Evolutionary conservation across 352 stramenopile species (phyloP).

Genomic region (Plasmopara halstedii): DNA sequence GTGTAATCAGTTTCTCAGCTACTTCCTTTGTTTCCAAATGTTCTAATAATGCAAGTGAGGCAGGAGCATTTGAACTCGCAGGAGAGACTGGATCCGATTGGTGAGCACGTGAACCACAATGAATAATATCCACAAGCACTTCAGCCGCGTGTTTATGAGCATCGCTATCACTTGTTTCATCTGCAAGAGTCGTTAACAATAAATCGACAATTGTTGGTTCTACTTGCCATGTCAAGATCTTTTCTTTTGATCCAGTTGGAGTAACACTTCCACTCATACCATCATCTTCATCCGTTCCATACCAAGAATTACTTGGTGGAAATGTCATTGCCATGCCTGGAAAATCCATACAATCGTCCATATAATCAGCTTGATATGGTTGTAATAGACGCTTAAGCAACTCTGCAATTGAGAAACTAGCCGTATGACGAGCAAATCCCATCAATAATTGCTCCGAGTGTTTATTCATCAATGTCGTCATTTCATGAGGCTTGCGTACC

Average conservation of each 20-base stretch:
- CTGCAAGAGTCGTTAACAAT: constrained; percentile 46
- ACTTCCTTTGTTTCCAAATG: constrained; percentile 73
- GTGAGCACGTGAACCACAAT: constrained; percentile 70
- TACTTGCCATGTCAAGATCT: constrained; percentile 66
- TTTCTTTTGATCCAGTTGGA: constrained; percentile 52
- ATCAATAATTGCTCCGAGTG: constrained; percentile 63
- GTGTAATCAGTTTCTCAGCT: constrained; percentile 51
- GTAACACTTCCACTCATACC: constrained; percentile 39
- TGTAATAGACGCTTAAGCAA: constrained; percentile 79
- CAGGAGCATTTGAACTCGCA: constrained; percentile 37
- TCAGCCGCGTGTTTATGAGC: constrained; percentile 80
- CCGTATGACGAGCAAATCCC: constrained; percentile 53
- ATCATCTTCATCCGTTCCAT: constrained; percentile 72
- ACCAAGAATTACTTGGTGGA: constrained; percentile 67
- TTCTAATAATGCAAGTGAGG: constrained; percentile 66
- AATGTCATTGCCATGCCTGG: constrained; percentile 70
- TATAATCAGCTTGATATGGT: constrained; percentile 77
- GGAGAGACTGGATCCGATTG: constrained; percentile 62
- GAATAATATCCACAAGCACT: constrained; percentile 80
- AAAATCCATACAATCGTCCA: constrained; percentile 85
- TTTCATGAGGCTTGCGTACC: constrained; percentile 81
- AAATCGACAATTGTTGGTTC: constrained; percentile 66
- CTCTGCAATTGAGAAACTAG: constrained; percentile 77
- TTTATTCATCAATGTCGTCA: constrained; percentile 80
- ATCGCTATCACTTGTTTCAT: constrained; percentile 49